Evolutionary conservation across 2,329 filamentous ascomycete species (phyloP), one percentile per base, ranked within the genome.

Genomic region (Lasiodiplodia theobromae): DNA sequence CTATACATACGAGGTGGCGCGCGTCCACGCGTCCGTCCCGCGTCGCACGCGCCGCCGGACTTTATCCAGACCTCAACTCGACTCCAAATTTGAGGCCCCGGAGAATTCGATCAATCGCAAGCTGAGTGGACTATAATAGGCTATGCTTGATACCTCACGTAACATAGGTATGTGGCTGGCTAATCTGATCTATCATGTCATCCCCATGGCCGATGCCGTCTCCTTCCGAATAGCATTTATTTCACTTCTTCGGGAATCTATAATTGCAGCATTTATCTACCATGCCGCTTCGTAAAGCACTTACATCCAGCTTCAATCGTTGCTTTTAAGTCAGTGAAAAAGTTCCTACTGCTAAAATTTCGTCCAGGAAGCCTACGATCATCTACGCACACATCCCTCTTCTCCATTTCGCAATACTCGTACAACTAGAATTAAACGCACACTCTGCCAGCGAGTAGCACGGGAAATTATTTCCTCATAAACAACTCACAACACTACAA

Each of bases 1-100:
- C 44, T n/a, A 47, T 21, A 47, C 44, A 47, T 47, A 47, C 21
- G 47, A 38, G 11, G 31, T n/a, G 58, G 58, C 58, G 51, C 51
- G 54, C 54, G 58, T 31, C 58, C 40, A 47, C 58, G 44, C 58
- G 44, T 52, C 25, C 60, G 12, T 51, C 44, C 60, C 60, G 60
- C 47, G 44, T 64, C 60, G 60, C 60, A 64, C 44, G 44, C 44
- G 18, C 44, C 23, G 47, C 60, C 60, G 14, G 60, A 52, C 60
- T 23, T 64, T 64, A 64, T 64, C 60, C 60, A 38, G 60, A 64
- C 60, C 31, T 52, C 60, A 52, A n/a, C 44, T 52, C 37, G 60
- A 64, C 47, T 4, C 18, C 47, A 64, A 38, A n/a, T 25, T 25
- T 57, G 23, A 5, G 40, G 1, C 12, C 6, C 6, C 18, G 18